Conservation (phyloP, 2,329 filamentous ascomycete genomes). For the Scedosporium boydii region DNA sequence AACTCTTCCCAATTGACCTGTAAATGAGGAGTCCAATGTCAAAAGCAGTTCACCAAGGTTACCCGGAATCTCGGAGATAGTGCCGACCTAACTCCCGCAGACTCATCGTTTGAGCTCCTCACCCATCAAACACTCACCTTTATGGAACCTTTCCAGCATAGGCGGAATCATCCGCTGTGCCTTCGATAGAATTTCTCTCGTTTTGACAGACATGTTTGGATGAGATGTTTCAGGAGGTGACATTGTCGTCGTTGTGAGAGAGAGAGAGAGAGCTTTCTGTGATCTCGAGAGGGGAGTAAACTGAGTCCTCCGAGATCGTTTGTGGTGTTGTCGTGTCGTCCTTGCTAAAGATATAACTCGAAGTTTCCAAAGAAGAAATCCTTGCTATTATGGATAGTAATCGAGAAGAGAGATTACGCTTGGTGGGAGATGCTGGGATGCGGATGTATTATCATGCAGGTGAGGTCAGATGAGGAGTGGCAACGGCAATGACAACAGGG, state of each 20-base stretch:
- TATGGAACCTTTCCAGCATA: conserved; percentile 92
- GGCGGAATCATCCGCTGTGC: conserved; percentile 88
- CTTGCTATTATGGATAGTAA: too few relatives aligned
- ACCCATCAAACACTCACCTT: conserved; percentile 48
- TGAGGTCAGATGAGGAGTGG: too few relatives aligned
- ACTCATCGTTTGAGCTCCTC: too few relatives aligned
- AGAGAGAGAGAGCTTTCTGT: background rate
- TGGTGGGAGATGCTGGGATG: too few relatives aligned
- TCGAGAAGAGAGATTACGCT: too few relatives aligned
- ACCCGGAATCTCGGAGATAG: background rate
- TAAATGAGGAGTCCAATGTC: background rate
- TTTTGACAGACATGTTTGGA: conserved; percentile 51
- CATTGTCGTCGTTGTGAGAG: conserved; percentile 1
- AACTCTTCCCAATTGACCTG: conserved; percentile 84
- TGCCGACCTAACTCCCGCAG: too few relatives aligned
- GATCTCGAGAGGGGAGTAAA: background rate
- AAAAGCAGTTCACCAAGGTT: background rate
- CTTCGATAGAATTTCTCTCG: conserved; percentile 67
- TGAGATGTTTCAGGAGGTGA: background rate
- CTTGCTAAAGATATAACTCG: too few relatives aligned
- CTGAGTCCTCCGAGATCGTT: background rate
- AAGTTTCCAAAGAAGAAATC: too few relatives aligned
- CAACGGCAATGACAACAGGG: too few relatives aligned
- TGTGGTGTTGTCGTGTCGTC: too few relatives aligned
- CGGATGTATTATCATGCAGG: too few relatives aligned